These are phyloP conservation scores for Meyerozyma guilliermondii DNA, from an alignment of 1,139 yeast genomes.

Conservation along the genomic window DNA sequence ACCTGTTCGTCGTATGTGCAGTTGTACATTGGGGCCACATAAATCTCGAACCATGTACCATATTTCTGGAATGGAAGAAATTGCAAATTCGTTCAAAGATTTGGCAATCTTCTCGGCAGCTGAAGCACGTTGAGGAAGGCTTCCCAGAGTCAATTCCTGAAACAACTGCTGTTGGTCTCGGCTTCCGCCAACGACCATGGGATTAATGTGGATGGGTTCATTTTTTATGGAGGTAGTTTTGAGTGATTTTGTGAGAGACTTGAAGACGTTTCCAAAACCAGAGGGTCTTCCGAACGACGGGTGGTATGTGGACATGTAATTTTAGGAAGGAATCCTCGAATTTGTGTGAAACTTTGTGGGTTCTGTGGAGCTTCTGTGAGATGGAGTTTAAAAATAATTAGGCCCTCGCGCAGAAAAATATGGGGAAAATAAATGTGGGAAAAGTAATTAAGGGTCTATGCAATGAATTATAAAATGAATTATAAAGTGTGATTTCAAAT, in stretches of 20 bases:
- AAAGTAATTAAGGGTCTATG: background rate
- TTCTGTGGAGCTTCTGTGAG: background rate
- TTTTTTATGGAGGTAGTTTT: slow-evolving; percentile 26
- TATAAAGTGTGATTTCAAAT: background rate
- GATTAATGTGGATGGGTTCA: slow-evolving; percentile 44
- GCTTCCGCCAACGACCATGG: slow-evolving; percentile 63
- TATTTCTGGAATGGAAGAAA: slow-evolving; percentile 62
- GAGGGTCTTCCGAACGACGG: slow-evolving; percentile 29
- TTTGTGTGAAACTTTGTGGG: no score
- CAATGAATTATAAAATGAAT: background rate
- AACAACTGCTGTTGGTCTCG: slow-evolving; percentile 44
- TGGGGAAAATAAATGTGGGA: background rate
- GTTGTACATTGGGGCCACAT: slow-evolving; percentile 37
- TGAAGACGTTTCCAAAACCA: slow-evolving; percentile 46
- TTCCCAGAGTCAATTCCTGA: slow-evolving; percentile 32
- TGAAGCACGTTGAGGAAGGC: slow-evolving; percentile 38
- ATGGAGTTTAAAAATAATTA: background rate
- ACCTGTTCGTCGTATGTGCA: slow-evolving; percentile 48
- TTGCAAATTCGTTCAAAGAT: slow-evolving; percentile 47
- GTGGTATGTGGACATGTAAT: slow-evolving; percentile 29
- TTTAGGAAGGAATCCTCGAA: no score
- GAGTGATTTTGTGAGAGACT: slow-evolving; percentile 50
- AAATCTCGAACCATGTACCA: slow-evolving; percentile 69
- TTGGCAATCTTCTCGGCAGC: slow-evolving; percentile 51
- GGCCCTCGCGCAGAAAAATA: background rate